phyloP scores from a whole-genome alignment of 164 flowering plant species.

The Pachysandra terminalis region DNA sequence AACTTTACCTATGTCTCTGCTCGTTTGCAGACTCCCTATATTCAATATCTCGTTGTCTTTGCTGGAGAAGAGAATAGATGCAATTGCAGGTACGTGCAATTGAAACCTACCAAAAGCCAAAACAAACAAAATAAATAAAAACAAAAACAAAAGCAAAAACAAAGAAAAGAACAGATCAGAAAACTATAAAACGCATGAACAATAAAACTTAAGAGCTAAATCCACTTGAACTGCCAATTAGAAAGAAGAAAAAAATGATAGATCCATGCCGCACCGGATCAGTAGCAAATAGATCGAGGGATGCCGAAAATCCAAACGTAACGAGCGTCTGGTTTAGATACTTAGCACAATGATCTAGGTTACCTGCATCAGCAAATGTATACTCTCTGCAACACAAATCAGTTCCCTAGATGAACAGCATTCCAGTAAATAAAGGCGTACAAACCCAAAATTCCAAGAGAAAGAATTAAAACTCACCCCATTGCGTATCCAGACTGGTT shows the following conservation, averaged over 20 bases:
- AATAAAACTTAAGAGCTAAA: no score
- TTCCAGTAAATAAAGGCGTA: neutral
- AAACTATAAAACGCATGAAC: no score
- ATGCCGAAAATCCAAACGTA: conserved; percentile 86
- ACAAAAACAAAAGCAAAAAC: no score
- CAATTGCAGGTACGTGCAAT: conserved; percentile 10
- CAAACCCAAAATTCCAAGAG: conserved; percentile 15
- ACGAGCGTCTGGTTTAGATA: conserved; percentile 91
- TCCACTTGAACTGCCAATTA: neutral
- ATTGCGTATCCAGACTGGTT: conserved; percentile 37
- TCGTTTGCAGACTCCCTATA: conserved; percentile 91
- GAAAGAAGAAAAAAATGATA: neutral
- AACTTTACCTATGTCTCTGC: conserved; percentile 77
- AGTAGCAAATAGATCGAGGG: conserved; percentile 85
- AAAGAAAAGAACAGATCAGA: no score
- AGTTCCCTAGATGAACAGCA: conserved; percentile 11
- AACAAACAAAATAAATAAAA: no score
- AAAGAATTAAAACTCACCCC: conserved; percentile 34
- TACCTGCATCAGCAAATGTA: conserved; percentile 74
- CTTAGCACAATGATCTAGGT: conserved; percentile 90
- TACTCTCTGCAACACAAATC: conserved; percentile 51
- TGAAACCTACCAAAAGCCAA: no score
- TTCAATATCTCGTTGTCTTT: conserved; percentile 89
- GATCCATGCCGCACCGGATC: conserved; percentile 61
- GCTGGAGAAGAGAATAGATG: conserved; percentile 78